Percentiles rank a stretch among this genome's conserved stretches.
Evolutionary conservation across 805 yeast genomes (phyloP).

Genomic region (Metschnikowia matae): DNA sequence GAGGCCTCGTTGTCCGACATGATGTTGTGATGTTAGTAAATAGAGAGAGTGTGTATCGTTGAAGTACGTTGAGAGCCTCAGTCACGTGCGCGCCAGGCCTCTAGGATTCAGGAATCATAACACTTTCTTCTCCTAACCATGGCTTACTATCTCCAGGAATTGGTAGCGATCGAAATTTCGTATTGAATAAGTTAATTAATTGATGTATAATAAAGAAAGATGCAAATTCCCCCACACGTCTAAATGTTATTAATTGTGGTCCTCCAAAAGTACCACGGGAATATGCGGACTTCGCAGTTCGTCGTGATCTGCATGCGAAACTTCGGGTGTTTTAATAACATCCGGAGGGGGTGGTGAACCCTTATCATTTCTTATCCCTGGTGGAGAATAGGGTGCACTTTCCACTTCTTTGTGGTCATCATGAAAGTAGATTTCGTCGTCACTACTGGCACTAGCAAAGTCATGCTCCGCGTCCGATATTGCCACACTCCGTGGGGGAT

Average conservation of each 20-base stretch:
- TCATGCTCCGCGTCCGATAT: slow-evolving; percentile 17
- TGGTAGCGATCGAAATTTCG: background rate
- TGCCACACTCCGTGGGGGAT: slow-evolving; percentile 9
- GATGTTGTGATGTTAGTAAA: background rate
- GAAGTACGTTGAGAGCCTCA: background rate
- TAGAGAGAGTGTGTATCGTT: background rate
- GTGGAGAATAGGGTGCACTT: background rate
- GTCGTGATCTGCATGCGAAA: background rate
- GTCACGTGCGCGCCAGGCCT: slow-evolving; percentile 11
- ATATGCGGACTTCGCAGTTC: slow-evolving; percentile 5
- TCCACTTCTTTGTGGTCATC: slow-evolving; percentile 1
- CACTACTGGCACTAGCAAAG: slow-evolving; percentile 17
- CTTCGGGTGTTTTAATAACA: background rate
- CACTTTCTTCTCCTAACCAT: too few relatives aligned
- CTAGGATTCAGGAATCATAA: too few relatives aligned
- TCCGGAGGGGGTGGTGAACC: background rate
- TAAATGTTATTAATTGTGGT: background rate
- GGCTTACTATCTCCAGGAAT: background rate
- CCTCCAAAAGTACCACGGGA: slow-evolving; percentile 8
- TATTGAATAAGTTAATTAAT: background rate
- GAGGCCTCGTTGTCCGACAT: slow-evolving; percentile 28
- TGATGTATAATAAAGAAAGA: background rate
- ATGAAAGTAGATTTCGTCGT: slow-evolving; percentile 11
- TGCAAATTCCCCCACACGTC: background rate
- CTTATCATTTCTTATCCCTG: background rate